These are phyloP conservation scores for Wickerhamiella parazyma DNA, from an alignment of 805 yeast species.

Conservation along the genomic window DNA sequence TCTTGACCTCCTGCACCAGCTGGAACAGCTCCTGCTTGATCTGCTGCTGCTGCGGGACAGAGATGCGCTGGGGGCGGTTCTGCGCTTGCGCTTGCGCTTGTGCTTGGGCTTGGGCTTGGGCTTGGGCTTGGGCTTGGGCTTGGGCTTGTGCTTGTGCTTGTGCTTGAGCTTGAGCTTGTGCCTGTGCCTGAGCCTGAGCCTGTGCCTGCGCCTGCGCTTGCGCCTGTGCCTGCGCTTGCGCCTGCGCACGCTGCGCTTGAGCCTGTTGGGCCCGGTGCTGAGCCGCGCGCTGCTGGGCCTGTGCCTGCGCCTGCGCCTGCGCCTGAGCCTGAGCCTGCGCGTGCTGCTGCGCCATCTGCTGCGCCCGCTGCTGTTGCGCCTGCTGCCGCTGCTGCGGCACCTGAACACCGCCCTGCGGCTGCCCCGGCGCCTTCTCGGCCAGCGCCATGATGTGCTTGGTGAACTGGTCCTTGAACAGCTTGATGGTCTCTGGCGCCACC, in stretches of 20 bases:
- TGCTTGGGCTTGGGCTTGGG: slow-evolving; percentile 15
- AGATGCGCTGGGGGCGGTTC: slow-evolving; percentile 9
- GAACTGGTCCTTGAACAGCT: slow-evolving; percentile 19
- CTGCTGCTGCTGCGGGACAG: slow-evolving; percentile 12
- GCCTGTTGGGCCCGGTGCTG: too few species aligned
- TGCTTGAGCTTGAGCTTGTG: slow-evolving; percentile 14
- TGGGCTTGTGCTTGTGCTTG: slow-evolving; percentile 17
- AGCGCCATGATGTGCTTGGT: slow-evolving; percentile 21
- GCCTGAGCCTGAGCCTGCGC: slow-evolving; percentile 18
- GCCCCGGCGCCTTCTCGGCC: slow-evolving; percentile 27
- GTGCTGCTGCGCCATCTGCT: slow-evolving; percentile 17
- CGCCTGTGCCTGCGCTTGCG: slow-evolving; percentile 6
- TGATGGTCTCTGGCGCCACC: slow-evolving; percentile 21
- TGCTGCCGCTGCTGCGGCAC: slow-evolving; percentile 19
- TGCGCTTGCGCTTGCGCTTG: slow-evolving; percentile 15
- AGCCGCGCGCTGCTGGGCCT: too few species aligned
- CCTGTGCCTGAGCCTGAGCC: slow-evolving; percentile 13
- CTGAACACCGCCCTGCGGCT: slow-evolving; percentile 15
- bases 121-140: slow-evolving; percentile 16
- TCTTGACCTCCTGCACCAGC: slow-evolving; percentile 55
- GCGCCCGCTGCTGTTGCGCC: slow-evolving; percentile 13
- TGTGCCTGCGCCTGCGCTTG: slow-evolving; percentile 8
- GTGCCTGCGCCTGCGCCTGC: slow-evolving; percentile 21
- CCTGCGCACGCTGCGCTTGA: slow-evolving; percentile 14
- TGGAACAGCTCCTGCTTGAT: slow-evolving; percentile 32